Evolutionary conservation across 352 stramenopile species (phyloP).

Genomic region (Pilasporangium apinafurcum): DNA sequence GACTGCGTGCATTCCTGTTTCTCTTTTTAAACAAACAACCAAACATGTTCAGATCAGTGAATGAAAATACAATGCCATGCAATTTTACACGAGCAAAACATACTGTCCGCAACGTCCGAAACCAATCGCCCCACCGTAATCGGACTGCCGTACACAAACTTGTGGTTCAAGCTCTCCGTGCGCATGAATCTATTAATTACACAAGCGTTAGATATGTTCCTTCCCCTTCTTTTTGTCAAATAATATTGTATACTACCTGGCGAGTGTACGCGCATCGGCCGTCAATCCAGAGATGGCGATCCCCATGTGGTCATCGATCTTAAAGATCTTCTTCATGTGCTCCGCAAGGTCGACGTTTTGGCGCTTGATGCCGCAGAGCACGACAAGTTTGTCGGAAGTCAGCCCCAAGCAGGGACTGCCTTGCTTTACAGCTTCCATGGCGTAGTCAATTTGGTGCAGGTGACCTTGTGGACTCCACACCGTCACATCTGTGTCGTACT

Average conservation of each 20-base stretch:
- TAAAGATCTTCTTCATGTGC: conserved; percentile 98
- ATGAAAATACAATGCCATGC: background rate
- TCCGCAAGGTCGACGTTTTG: conserved; percentile 88
- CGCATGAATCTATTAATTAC: conserved; percentile 83
- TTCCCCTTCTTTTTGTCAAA: background rate
- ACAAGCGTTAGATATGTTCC: conserved; percentile 2
- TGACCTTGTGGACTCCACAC: conserved; percentile 98
- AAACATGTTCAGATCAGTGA: no score
- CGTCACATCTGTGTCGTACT: conserved; percentile 99
- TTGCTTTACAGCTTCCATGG: conserved; percentile 95
- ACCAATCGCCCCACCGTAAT: conserved; percentile 94
- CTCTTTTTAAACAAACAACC: conserved; percentile 26
- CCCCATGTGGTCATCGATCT: conserved; percentile 98
- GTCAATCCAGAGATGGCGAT: conserved; percentile 97
- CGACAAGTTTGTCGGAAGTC: conserved; percentile 90
- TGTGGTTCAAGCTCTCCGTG: conserved; percentile 99
- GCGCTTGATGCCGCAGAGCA: conserved; percentile 88
- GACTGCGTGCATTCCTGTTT: conserved; percentile 99
- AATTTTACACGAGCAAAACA: background rate
- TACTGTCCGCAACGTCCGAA: conserved; percentile 94
- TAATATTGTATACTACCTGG: conserved; percentile 21
- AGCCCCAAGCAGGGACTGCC: conserved; percentile 95
- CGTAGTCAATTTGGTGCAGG: conserved; percentile 98
- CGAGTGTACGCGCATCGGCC: conserved; percentile 94
- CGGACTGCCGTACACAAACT: conserved; percentile 97